Evolutionary conservation across 495 filamentous ascomycete species (phyloP), one percentile per base, ranked within the genome.

Genomic region (Lepraria neglecta): DNA sequence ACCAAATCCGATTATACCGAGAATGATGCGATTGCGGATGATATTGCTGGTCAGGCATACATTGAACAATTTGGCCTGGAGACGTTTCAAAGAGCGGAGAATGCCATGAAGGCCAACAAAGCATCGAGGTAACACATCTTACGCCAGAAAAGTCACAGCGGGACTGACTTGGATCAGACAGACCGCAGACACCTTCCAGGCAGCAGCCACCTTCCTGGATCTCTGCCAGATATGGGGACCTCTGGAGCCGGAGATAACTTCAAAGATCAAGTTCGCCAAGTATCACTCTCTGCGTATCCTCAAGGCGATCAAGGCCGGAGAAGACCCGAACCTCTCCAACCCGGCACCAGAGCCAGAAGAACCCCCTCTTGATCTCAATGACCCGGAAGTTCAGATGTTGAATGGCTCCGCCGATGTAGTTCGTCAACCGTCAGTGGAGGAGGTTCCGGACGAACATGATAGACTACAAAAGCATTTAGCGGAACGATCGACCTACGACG

Each of bases 201-300:
- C 94, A 24, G 91, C 95, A 0, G 87, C 87, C 0, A 92, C 88
- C 0, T 96, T 99, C 71, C 84, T 97, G 60, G 90, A 97, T 66
- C 76, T 97, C 21, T 81, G 87, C 48, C 85, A 87, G 58, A 87
- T 95, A 53, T 99, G 92, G 88, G 86, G 84, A 0, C 70, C 82
- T 4, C 75, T 83, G 31, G 89, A 96, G 54, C 70, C 79, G 15
- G 94, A 98, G 68, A 84, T 87, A 53, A 82, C 84, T 46, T 84
- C 89, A 28, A 96, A 95, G 75, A 89, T 91, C 72, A 96, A 92
- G 71, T 99, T 87, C 72, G 90, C 92, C 44, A 97, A 97, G 72
- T 97, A 88, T 79, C 95, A 99, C 71, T 91, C 94, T 15, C 72
- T 92, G 14, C 84, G 95, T 47, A 97, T 99, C 69, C 78, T 83